Evolutionary conservation across 148 eudicot genomes (phyloP).

Genomic region (Vaccinium corymbosum): DNA sequence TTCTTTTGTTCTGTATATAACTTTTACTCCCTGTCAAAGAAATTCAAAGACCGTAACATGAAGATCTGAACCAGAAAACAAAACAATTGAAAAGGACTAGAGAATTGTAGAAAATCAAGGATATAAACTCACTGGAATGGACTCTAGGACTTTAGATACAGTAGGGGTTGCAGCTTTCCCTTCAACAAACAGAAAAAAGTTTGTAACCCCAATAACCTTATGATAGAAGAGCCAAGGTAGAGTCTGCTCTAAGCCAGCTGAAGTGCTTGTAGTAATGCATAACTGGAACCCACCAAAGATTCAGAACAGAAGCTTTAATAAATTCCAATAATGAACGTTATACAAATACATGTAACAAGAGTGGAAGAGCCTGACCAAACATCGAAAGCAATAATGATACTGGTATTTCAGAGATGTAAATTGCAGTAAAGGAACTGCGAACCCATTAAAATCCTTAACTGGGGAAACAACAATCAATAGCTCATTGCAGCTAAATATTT

Average conservation of each 20-base stretch:
- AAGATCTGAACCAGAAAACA: not conserved
- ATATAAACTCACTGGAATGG: slow-evolving; percentile 53
- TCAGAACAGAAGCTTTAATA: not conserved
- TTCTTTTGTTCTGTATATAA: slow-evolving; percentile 60
- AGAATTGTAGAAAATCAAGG: slow-evolving; percentile 2
- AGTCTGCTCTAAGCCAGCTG: slow-evolving; percentile 72
- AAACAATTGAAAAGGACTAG: not conserved
- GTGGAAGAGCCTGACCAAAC: not conserved
- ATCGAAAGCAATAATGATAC: not conserved
- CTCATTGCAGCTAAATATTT: not conserved
- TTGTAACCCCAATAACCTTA: slow-evolving; percentile 58
- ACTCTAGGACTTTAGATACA: slow-evolving; percentile 49
- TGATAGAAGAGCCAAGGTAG: slow-evolving; percentile 83
- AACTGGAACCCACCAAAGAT: slow-evolving; percentile 31
- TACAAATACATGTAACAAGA: not conserved
- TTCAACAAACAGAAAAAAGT: slow-evolving; percentile 61
- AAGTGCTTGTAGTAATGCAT: slow-evolving; percentile 74
- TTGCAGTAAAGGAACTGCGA: not conserved
- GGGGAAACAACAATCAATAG: not conserved
- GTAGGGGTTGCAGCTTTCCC: slow-evolving; percentile 56
- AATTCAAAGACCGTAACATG: not conserved
- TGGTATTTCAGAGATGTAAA: not conserved
- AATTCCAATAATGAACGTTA: not conserved
- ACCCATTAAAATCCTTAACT: not conserved
- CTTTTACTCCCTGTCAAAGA: slow-evolving; percentile 53